Conservation (phyloP, 768 basidiomycete genomes). For the Auricularia auricula-judae region DNA sequence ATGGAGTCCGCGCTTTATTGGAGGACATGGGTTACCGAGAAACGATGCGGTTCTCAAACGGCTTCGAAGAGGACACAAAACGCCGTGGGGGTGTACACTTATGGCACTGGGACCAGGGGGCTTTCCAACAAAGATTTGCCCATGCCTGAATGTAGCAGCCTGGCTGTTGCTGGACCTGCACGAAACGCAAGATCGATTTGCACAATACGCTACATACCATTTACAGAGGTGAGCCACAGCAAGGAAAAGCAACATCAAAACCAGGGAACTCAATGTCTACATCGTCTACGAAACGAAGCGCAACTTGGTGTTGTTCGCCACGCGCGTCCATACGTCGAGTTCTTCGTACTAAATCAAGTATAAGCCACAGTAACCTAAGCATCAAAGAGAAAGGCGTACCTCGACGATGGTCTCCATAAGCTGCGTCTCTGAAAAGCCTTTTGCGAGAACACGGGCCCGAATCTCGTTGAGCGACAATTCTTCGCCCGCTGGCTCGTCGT, state of each 20-base stretch:
- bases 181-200: neutral
- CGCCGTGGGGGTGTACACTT: slow-evolving; percentile 60
- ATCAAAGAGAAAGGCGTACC: slow-evolving; percentile 33
- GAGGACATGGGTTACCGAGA: slow-evolving; percentile 48
- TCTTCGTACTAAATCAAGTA: slow-evolving; percentile 63
- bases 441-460: slow-evolving; percentile 70
- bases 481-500: slow-evolving; percentile 47
- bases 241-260: neutral
- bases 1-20: slow-evolving; percentile 38
- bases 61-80: slow-evolving; percentile 65
- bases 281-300: slow-evolving; percentile 36
- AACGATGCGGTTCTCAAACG: slow-evolving; percentile 51
- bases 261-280: too few species aligned
- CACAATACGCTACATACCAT: neutral
- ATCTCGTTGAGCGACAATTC: slow-evolving; percentile 82
- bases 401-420: slow-evolving; percentile 75
- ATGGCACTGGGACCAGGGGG: slow-evolving; percentile 33
- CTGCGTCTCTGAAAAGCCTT: slow-evolving; percentile 86
- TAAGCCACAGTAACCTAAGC: slow-evolving; percentile 5
- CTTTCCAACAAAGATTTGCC: neutral
- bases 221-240: neutral
- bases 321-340: slow-evolving; percentile 66
- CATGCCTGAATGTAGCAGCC: neutral
- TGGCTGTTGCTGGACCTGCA: neutral
- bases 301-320: slow-evolving; percentile 76